A percentile compares a stretch with the other conserved stretches of the same genome.
phyloP scores from a whole-genome alignment of 192 early-diverging fungal species.

The Diversispora epigaea region DNA sequence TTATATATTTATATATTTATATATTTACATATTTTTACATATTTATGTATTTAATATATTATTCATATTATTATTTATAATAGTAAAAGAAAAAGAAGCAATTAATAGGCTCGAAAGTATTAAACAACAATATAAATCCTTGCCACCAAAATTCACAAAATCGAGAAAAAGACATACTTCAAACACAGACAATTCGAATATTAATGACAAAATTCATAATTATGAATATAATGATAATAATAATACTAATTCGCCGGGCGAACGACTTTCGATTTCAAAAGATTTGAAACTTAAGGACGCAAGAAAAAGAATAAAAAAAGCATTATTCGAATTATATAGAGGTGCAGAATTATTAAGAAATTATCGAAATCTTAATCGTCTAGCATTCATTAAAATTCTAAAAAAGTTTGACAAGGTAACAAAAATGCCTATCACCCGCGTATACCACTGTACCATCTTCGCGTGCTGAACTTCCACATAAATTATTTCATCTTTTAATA shows the following conservation, averaged over 20 bases:
- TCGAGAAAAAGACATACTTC: background rate
- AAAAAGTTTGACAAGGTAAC: slow-evolving; percentile 76
- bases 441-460: background rate
- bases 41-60: background rate
- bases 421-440: slow-evolving; percentile 35
- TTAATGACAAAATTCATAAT: background rate
- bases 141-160: background rate
- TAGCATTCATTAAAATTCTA: slow-evolving; percentile 68
- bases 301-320: slow-evolving; percentile 61
- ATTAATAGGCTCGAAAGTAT: background rate
- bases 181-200: background rate
- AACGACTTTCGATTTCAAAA: background rate
- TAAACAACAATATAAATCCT: background rate
- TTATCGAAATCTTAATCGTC: slow-evolving; percentile 65
- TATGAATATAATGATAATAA: background rate
- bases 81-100: background rate
- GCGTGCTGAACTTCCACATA: background rate
- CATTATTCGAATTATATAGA: slow-evolving; percentile 70
- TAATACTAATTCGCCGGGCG: background rate
- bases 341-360: slow-evolving; percentile 72
- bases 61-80: too few species aligned
- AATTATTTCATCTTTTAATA: background rate
- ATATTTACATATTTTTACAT: background rate
- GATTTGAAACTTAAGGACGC: slow-evolving; percentile 40
- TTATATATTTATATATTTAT: background rate